Base-by-base conservation (phyloP, 2,329 filamentous ascomycete genomes). In the Graphilbum fragrans region DNA sequence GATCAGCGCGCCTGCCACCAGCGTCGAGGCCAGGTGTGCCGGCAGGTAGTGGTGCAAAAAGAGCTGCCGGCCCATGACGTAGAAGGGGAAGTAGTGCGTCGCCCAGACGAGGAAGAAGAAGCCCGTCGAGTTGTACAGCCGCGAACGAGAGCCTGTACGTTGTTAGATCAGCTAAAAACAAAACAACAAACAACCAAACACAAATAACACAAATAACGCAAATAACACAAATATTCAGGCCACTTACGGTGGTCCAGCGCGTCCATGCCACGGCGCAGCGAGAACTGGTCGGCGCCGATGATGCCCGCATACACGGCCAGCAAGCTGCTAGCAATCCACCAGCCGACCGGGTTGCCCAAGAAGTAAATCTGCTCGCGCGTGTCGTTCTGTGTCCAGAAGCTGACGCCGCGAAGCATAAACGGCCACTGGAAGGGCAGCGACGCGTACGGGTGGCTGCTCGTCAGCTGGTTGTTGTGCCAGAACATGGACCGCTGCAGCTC, bases 101-200 rank as follows among this genome's bases (percentile, higher is more conserved):
- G 86, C 87, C 92, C 92, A 98, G 42, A 87, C 86, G 43, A 98
- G 76, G 77, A 95, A 96, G 70, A 98, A 93, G 75, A 98, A 98
- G 20, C 92, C 92, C 1, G 92, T 96, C 41, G 87, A 95, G 71
- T 96, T 96, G 67, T 98, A 98, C 38, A 98, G 74, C 49, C 88
- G 87, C 20, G 85, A 88, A 50, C 92, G 88, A 23, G 92, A 87
- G 50, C 87, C 87, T 82, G 56, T 38, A 18, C 1, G 4, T 34
- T 4, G 36, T 38, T 29, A 32, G 29, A 5, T 22, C 17, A 22
- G 14, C 4, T n/a, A 12, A 33, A 11, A 39, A 32, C 7, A n/a
- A 27, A 25, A 21, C 3, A 29, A 36, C 5, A 17, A 12, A 31
- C 2, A 29, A 36, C 20, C 32, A 37, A 14, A 32, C 18, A 38